Conservation (phyloP, 2,329 filamentous ascomycete species). For the Fusarium penzigii region DNA sequence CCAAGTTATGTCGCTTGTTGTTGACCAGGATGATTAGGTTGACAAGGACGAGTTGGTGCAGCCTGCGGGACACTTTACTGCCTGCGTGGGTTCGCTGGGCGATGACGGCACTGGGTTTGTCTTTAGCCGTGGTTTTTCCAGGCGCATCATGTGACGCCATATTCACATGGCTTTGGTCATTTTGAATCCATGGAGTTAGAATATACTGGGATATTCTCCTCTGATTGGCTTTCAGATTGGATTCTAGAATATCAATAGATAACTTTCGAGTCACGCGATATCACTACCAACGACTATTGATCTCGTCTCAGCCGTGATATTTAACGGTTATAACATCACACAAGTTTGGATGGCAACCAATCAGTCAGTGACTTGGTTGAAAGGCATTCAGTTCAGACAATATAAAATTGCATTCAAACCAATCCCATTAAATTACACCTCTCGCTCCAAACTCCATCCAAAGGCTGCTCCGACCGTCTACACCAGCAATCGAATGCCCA, state of each 20-base stretch:
- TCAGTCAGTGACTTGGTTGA: no score
- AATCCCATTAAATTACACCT: constrained; percentile 6
- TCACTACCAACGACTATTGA: no score
- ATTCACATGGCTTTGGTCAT: constrained; percentile 24
- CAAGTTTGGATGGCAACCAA: no score
- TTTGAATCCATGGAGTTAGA: not conserved
- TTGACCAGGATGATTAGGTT: not conserved
- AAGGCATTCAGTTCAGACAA: no score
- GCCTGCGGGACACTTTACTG: constrained; percentile 32
- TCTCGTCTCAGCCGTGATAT: no score
- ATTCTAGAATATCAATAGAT: no score
- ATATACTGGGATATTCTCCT: no score
- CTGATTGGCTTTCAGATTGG: no score
- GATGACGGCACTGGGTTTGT: constrained; percentile 34
- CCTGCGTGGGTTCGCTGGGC: constrained; percentile 26
- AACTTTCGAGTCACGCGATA: no score
- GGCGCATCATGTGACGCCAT: constrained; percentile 34
- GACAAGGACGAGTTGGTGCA: constrained; percentile 11
- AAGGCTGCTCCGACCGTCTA: constrained; percentile 9
- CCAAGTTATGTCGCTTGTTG: not conserved
- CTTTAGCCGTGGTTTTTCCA: constrained; percentile 32
- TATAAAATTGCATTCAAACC: not conserved
- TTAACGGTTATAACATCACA: no score
- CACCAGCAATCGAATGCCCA: not conserved
- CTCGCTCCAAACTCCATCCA: constrained; percentile 16